Percentiles rank a stretch among this genome's conserved stretches.
phyloP scores from a whole-genome alignment of 805 yeast genomes.

The Debaryomyces tyrocola region DNA sequence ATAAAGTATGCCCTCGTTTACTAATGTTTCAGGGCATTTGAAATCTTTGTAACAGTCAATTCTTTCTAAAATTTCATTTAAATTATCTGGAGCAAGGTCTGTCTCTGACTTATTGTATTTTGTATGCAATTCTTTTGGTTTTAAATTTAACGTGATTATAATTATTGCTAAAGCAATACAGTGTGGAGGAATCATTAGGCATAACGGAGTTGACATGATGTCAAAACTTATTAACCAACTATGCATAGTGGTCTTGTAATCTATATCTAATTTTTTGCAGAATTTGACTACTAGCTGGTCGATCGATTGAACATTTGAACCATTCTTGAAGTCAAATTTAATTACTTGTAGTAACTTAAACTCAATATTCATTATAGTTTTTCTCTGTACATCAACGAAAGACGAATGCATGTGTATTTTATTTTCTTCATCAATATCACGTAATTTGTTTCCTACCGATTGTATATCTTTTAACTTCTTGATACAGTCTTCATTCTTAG shows the following conservation, averaged over 20 bases:
- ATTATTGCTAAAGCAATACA: conserved; percentile 69
- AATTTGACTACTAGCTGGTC: conserved; percentile 68
- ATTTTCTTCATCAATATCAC: conserved; percentile 37
- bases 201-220: conserved; percentile 64
- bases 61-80: conserved; percentile 27
- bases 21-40: conserved; percentile 42
- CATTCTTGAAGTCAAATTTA: conserved; percentile 76
- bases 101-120: conserved; percentile 19
- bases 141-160: conserved; percentile 56
- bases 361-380: conserved; percentile 59
- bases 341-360: conserved; percentile 72
- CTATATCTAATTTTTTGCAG: conserved; percentile 48
- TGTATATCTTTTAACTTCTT: conserved; percentile 70
- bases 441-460: conserved; percentile 44
- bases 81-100: conserved; percentile 4
- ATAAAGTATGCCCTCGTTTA: conserved; percentile 54
- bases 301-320: conserved; percentile 44
- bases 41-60: conserved; percentile 37
- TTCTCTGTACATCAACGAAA: conserved; percentile 53
- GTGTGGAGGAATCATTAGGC: conserved; percentile 72
- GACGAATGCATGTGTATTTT: conserved; percentile 7
- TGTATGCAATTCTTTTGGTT: conserved; percentile 29
- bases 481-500: conserved; percentile 81
- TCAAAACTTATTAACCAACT: conserved; percentile 83
- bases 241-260: conserved; percentile 48